Conservation (phyloP, 192 early-diverging fungal genomes). For the Backusella sp. region DNA sequence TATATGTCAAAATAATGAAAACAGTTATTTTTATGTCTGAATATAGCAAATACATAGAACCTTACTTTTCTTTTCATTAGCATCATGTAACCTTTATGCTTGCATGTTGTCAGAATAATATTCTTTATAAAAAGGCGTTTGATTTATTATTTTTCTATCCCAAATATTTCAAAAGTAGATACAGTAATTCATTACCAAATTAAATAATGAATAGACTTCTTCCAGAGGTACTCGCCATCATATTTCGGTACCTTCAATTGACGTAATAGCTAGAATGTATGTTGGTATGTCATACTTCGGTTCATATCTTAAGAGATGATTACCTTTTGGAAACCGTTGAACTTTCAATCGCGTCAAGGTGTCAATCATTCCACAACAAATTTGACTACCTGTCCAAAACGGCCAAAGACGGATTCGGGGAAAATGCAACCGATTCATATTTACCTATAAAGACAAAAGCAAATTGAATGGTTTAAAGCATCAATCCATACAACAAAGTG, state of each 20-base stretch:
- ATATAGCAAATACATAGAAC: no score
- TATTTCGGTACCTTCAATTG: not conserved
- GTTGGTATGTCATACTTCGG: not conserved
- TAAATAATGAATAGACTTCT: not conserved
- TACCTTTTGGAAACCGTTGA: not conserved
- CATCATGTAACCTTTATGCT: no score
- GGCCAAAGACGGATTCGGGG: not conserved
- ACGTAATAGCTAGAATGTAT: not conserved
- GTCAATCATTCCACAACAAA: not conserved
- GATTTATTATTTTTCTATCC: no score
- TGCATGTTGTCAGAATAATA: no score
- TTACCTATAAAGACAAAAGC: no score
- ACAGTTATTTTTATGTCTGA: no score
- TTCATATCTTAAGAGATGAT: not conserved
- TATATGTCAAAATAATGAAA: no score
- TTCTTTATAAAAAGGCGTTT: no score
- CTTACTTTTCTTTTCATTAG: no score
- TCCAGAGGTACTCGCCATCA: not conserved
- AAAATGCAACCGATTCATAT: not conserved
- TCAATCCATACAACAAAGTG: not conserved
- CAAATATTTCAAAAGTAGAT: no score
- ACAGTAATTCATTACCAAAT: no score
- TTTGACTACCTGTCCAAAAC: not conserved
- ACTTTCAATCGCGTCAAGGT: not conserved
- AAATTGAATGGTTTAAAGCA: no score